Conservation (phyloP, 2,329 filamentous ascomycete genomes). For the Claviceps digitariae region DNA sequence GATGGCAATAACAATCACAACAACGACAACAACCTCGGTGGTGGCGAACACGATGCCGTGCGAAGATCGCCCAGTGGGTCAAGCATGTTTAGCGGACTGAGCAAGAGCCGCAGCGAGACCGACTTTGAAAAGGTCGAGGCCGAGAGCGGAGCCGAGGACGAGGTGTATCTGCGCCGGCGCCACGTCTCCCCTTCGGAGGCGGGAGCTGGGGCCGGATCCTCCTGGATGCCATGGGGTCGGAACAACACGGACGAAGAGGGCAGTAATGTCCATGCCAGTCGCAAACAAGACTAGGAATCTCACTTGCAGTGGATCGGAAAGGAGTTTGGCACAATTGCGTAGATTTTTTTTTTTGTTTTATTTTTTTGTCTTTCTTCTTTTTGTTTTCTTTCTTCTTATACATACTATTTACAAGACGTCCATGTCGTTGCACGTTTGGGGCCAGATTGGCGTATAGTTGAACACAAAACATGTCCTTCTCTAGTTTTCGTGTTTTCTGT, state of each 20-base stretch:
- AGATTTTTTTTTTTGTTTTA: background rate
- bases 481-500: too few relatives aligned
- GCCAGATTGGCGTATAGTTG: too few relatives aligned
- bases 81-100: slow-evolving; percentile 42
- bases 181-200: slow-evolving; percentile 11
- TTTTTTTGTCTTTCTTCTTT: background rate
- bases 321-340: slow-evolving; percentile 17
- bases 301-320: slow-evolving; percentile 10
- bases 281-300: slow-evolving; percentile 21
- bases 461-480: too few relatives aligned
- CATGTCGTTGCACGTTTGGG: too few relatives aligned
- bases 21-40: slow-evolving; percentile 9
- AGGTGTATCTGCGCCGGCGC: slow-evolving; percentile 21
- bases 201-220: slow-evolving; percentile 18
- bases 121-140: slow-evolving; percentile 85
- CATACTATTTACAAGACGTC: too few relatives aligned
- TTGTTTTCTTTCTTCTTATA: too few relatives aligned
- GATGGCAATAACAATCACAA: too few relatives aligned
- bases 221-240: slow-evolving; percentile 39
- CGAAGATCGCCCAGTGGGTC: slow-evolving; percentile 35
- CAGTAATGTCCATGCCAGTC: slow-evolving; percentile 20
- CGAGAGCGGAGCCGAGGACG: slow-evolving; percentile 50
- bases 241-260: slow-evolving; percentile 13
- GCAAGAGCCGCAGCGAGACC: slow-evolving; percentile 71
- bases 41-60: slow-evolving; percentile 20